Conservation (phyloP, 1,284 basidiomycete species). For the Rhodotorula sp. region DNA sequence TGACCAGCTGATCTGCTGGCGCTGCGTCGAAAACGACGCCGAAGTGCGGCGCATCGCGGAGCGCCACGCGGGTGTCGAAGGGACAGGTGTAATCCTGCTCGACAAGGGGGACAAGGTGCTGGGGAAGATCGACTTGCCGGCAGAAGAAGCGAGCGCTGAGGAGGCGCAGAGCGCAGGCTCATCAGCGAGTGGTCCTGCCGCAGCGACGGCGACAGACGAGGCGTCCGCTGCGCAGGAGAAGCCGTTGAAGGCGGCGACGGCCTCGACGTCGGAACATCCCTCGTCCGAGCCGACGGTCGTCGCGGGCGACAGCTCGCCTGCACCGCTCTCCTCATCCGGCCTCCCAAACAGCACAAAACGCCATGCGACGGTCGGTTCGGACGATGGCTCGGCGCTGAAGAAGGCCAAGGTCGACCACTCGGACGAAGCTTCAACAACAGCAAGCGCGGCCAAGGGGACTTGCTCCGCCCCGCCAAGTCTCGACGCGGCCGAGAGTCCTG, state of each 20-base stretch:
- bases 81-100: constrained; percentile 39
- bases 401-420: not conserved
- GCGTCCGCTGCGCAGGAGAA: too few species aligned
- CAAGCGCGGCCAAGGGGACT: not conserved
- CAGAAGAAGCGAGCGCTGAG: not conserved
- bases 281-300: too few species aligned
- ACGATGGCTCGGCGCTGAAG: not conserved
- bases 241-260: too few species aligned
- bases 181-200: too few species aligned
- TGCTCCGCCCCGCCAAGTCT: not conserved
- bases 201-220: not conserved
- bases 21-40: constrained; percentile 22
- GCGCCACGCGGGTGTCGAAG: constrained; percentile 38
- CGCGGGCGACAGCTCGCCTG: too few species aligned
- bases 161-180: not conserved
- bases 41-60: constrained; percentile 24
- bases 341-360: too few species aligned
- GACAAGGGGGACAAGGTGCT: constrained; percentile 3
- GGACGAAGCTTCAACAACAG: too few species aligned
- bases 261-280: too few species aligned
- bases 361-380: not conserved
- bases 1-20: constrained; percentile 42
- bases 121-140: not conserved
- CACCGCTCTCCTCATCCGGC: too few species aligned
- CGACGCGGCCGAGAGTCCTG: too few species aligned